Evolutionary conservation across 1,284 basidiomycete species (phyloP).

Genomic region (Thecaphora thlaspeos): DNA sequence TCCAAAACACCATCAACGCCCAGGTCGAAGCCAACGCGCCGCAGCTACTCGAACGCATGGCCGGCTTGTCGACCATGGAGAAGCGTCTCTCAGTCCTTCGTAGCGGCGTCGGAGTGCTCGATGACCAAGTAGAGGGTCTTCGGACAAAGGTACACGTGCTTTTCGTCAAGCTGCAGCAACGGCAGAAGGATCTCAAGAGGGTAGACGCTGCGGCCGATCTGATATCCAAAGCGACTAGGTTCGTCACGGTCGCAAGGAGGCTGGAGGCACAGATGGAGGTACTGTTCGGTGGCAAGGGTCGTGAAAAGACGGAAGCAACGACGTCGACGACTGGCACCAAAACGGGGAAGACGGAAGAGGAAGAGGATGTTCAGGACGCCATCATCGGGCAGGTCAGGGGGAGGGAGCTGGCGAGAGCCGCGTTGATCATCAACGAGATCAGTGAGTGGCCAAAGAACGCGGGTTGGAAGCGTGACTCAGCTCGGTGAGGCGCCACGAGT

Average conservation of each 20-base stretch:
- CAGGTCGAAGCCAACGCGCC: conserved; percentile 24
- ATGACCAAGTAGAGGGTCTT: conserved; percentile 11
- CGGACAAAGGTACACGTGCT: conserved; percentile 15
- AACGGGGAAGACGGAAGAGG: not conserved
- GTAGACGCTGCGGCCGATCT: conserved; percentile 18
- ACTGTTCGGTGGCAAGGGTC: conserved; percentile 9
- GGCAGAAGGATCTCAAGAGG: conserved; percentile 8
- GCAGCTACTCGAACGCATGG: conserved; percentile 8
- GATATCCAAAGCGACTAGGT: conserved; percentile 10
- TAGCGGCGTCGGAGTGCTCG: conserved; percentile 8
- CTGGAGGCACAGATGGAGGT: conserved; percentile 37
- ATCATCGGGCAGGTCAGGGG: conserved; percentile 29
- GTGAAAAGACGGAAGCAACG: too few species aligned
- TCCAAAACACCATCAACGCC: conserved; percentile 18
- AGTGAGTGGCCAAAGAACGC: too few species aligned
- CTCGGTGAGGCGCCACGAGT: too few species aligned
- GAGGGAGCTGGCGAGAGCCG: conserved; percentile 35
- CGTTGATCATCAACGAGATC: conserved; percentile 31
- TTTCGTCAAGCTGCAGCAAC: conserved; percentile 8
- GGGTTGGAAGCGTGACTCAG: too few species aligned
- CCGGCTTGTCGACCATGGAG: conserved; percentile 10
- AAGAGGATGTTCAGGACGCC: conserved; percentile 17
- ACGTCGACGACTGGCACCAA: too few species aligned
- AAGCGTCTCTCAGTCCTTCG: conserved; percentile 3
- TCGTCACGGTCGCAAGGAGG: conserved; percentile 25